These are phyloP conservation scores for Phialemonium atrogriseum DNA, from an alignment of 2,329 filamentous ascomycete genomes.

Conservation along the genomic window DNA sequence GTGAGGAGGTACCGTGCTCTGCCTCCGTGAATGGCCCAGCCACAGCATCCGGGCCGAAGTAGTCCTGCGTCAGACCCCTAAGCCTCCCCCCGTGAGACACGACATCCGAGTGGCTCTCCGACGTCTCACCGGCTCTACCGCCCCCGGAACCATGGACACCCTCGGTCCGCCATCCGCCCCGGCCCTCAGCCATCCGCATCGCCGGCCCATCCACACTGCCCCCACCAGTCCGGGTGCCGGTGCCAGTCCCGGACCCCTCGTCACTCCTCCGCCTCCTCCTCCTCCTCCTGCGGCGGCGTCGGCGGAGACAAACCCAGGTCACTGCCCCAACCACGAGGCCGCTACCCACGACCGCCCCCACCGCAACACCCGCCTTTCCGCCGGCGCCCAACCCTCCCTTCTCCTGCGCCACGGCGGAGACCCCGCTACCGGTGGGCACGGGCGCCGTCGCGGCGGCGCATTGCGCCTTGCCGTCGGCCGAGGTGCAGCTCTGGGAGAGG, in stretches of 20 bases:
- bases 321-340: conserved; percentile 31
- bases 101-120: conserved; percentile 24
- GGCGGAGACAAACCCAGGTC: conserved; percentile 39
- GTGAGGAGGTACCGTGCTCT: conserved; percentile 8
- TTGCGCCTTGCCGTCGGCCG: conserved; percentile 24
- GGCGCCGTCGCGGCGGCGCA: conserved; percentile 28
- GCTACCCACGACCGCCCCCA: conserved; percentile 38
- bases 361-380: conserved; percentile 49
- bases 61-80: conserved; percentile 27
- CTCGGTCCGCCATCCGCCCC: conserved; percentile 13
- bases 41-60: conserved; percentile 34
- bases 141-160: conserved; percentile 10
- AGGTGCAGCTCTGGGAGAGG: conserved; percentile 32
- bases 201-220: too few species aligned
- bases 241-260: conserved; percentile 1
- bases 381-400: conserved; percentile 31
- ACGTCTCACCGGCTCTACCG: conserved; percentile 9
- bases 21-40: conserved; percentile 38
- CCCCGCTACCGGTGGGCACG: conserved; percentile 17
- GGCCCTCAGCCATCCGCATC: too few species aligned
- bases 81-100: conserved; percentile 16
- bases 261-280: conserved; percentile 9
- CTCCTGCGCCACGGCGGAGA: conserved; percentile 8
- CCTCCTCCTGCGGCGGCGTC: conserved; percentile 21
- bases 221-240: conserved; percentile 1